Base-by-base conservation (phyloP, 140 eudicot species). In the Stevia rebaudiana region DNA sequence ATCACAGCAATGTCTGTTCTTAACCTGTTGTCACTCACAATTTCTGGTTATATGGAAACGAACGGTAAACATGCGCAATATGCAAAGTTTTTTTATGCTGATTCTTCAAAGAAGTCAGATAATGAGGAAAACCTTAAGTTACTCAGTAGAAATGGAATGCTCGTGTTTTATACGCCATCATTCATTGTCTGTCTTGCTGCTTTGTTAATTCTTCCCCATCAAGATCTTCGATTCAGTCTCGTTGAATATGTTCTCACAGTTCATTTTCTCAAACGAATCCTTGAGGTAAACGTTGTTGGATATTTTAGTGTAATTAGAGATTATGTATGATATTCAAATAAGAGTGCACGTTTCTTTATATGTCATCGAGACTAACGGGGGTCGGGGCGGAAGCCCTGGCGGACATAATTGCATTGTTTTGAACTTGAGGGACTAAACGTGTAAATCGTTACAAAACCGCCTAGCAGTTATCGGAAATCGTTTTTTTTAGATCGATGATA, bases 231-330 rank as follows among this genome's bases (percentile, higher is more conserved):
- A 61, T 74, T 81, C 51, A 0, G 12, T 39, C 22, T 87, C 76
- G 62, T 84, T 12, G 4, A 58, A 6, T 61, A 35, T 6, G 81
- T 83, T 17, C 74, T 87, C n/a, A 69, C 81, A 24, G 19, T 80
- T 51, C 95, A 87, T 77, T 84, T 84, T 79, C 66, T 82, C 65
- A 87, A 84, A 58, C 76, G 94, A 62, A 54, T 77, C 28, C 54
- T 87, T 11, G 95, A 87, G 95, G 95, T 84, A 63, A n/a, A 0
- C 19, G 10, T 60, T 11, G 37, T 12, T n/a, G n/a, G n/a, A n/a
- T n/a, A n/a, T n/a, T n/a, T n/a, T n/a, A n/a, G n/a, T n/a, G n/a
- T n/a, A n/a, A n/a, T n/a, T n/a, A n/a, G n/a, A n/a, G n/a, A n/a
- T n/a, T n/a, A n/a, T n/a, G n/a, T n/a, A n/a, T n/a, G n/a, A n/a